Conservation (phyloP, 768 basidiomycete species). For the Boletus rubroflammeus region DNA sequence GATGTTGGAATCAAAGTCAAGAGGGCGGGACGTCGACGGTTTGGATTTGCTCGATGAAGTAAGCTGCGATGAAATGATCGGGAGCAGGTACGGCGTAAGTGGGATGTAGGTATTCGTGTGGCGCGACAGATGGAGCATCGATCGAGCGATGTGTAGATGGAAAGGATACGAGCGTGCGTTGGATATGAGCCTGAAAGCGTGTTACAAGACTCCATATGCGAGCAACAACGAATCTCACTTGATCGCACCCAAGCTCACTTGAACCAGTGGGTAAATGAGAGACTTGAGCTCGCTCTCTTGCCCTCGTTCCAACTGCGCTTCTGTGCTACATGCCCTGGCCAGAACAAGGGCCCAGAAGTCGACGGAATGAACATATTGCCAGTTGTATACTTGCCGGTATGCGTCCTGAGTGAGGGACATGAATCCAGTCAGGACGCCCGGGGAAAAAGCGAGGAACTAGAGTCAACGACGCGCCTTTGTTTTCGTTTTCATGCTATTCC, state of each 20-base stretch:
- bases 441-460: neutral
- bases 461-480: constrained; percentile 55
- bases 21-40: constrained; percentile 78
- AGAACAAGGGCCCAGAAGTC: constrained; percentile 96
- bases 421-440: constrained; percentile 6
- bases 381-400: constrained; percentile 95
- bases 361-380: constrained; percentile 94
- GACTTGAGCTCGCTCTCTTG: constrained; percentile 76
- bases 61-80: constrained; percentile 77
- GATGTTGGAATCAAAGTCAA: constrained; percentile 86
- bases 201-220: neutral
- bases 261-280: constrained; percentile 94
- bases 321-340: constrained; percentile 69
- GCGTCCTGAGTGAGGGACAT: constrained; percentile 67
- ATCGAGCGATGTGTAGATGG: constrained; percentile 88
- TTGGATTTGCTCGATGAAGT: constrained; percentile 68
- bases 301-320: constrained; percentile 47
- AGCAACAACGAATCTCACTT: constrained; percentile 51
- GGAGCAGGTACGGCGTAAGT: constrained; percentile 80
- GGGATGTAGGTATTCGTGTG: constrained; percentile 88
- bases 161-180: constrained; percentile 92
- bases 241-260: constrained; percentile 89
- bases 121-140: constrained; percentile 78
- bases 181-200: constrained; percentile 69
- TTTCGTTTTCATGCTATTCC: constrained; percentile 87